Conservation (phyloP, 106 monocot genomes). For the Dioscorea alata region DNA sequence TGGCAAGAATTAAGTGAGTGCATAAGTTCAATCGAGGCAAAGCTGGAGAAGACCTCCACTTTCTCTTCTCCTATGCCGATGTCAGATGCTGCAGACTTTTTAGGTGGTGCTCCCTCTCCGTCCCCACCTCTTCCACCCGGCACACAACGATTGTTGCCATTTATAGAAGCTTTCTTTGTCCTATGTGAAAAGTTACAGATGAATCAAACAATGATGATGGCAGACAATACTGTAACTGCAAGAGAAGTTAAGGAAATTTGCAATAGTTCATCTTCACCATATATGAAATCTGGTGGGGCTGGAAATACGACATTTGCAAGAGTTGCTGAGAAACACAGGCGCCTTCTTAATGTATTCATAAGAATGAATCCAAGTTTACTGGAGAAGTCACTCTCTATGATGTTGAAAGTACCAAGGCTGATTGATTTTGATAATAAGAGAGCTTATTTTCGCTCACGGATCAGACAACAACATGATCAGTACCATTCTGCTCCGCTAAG, state of each 20-base stretch:
- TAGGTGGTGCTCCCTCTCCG: constrained; percentile 12
- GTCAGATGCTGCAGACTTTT: constrained; percentile 12
- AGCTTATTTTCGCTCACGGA: constrained; percentile 61
- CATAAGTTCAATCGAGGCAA: constrained; percentile 48
- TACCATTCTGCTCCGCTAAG: constrained; percentile 47
- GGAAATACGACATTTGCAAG: constrained; percentile 40
- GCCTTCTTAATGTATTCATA: constrained; percentile 67
- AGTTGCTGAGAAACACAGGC: constrained; percentile 61
- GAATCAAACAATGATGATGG: constrained; percentile 19
- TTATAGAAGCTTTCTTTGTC: constrained; percentile 73
- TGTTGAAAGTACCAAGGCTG: constrained; percentile 69
- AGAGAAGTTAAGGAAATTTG: constrained; percentile 39
- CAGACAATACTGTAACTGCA: constrained; percentile 36
- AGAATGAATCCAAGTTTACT: constrained; percentile 65
- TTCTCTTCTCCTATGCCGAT: constrained; percentile 16
- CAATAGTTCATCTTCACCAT: constrained; percentile 23
- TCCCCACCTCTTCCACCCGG: constrained; percentile 53
- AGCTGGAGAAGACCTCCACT: constrained; percentile 38
- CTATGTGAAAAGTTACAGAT: constrained; percentile 54
- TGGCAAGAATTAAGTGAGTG: constrained; percentile 71
- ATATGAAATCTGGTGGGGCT: constrained; percentile 15
- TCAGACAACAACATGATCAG: constrained; percentile 66
- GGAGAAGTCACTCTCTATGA: constrained; percentile 70
- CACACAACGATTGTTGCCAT: constrained; percentile 53
- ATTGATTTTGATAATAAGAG: constrained; percentile 88